These are phyloP conservation scores for Penicillium corylophilum DNA, from an alignment of 2,329 filamentous ascomycete species.

Conservation along the genomic window DNA sequence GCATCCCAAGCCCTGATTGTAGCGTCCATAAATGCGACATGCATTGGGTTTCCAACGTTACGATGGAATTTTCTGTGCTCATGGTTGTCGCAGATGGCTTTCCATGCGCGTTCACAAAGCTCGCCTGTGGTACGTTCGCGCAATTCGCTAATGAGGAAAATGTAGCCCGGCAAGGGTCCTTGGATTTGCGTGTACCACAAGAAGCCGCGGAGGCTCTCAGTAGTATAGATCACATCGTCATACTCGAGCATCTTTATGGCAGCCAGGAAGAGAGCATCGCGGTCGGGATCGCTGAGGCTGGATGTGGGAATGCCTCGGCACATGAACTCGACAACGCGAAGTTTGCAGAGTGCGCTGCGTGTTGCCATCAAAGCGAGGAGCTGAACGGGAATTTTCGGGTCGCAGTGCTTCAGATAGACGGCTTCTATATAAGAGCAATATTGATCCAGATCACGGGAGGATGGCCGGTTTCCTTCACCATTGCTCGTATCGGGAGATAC, in stretches of 20 bases:
- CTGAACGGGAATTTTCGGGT: background rate
- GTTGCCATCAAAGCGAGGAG: background rate
- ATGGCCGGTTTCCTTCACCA: background rate
- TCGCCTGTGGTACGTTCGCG: constrained; percentile 54
- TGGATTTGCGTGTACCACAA: constrained; percentile 60
- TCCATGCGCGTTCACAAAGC: constrained; percentile 60
- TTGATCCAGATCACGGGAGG: background rate
- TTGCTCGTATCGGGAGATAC: background rate
- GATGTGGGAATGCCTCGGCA: background rate
- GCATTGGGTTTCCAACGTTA: constrained; percentile 45
- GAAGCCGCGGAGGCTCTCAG: constrained; percentile 53
- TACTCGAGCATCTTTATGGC: constrained; percentile 61
- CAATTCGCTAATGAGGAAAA: constrained; percentile 59
- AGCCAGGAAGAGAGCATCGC: background rate
- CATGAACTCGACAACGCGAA: background rate
- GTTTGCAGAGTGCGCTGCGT: background rate
- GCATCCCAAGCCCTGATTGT: constrained; percentile 65
- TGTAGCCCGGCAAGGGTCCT: constrained; percentile 55
- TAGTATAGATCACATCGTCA: constrained; percentile 56
- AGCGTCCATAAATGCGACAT: constrained; percentile 49
- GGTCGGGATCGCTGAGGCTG: background rate
- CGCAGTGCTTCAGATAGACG: background rate
- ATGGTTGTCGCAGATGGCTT: constrained; percentile 57
- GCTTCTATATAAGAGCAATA: background rate
- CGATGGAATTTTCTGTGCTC: constrained; percentile 51